Conservation (phyloP, 352 stramenopile genomes). For the Phytophthora pseudosyringae region DNA sequence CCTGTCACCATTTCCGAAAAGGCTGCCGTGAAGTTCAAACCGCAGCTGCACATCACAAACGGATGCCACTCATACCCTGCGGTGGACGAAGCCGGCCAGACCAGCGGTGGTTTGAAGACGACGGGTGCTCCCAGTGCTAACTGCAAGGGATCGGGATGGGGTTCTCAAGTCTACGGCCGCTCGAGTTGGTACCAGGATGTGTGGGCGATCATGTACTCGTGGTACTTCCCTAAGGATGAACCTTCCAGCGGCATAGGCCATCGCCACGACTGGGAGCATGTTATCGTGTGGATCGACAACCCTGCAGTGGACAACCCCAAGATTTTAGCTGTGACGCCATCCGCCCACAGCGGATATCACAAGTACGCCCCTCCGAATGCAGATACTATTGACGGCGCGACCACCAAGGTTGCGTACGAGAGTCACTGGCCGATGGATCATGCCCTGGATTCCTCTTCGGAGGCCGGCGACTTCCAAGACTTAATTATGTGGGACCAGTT, state of each 20-base stretch:
- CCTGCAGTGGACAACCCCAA: conserved; percentile 13
- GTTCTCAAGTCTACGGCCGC: conserved; percentile 37
- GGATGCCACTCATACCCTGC: conserved; percentile 29
- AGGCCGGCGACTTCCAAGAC: conserved; percentile 21
- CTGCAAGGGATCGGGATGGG: conserved; percentile 40
- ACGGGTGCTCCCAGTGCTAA: conserved; percentile 10
- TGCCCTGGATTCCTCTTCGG: conserved; percentile 4
- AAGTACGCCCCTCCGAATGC: conserved; percentile 1
- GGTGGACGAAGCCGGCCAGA: conserved; percentile 19
- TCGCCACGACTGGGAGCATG: conserved; percentile 9
- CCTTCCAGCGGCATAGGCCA: background rate
- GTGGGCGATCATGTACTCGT: conserved; percentile 25
- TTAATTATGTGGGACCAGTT: conserved; percentile 20
- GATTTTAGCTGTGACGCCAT: conserved; percentile 20
- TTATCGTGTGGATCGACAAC: conserved; percentile 12
- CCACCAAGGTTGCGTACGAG: conserved; percentile 12
- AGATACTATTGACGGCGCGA: conserved; percentile 5
- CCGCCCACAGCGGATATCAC: conserved; percentile 15
- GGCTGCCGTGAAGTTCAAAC: conserved; percentile 27
- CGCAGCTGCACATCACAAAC: conserved; percentile 22
- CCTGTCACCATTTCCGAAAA: conserved; percentile 21
- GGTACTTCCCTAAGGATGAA: conserved; percentile 11
- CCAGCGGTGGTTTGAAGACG: conserved; percentile 15
- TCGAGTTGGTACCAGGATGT: conserved; percentile 19
- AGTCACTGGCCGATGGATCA: conserved; percentile 23